Conservation (phyloP, 2,329 filamentous ascomycete species). For the Trichoderma polysporum region DNA sequence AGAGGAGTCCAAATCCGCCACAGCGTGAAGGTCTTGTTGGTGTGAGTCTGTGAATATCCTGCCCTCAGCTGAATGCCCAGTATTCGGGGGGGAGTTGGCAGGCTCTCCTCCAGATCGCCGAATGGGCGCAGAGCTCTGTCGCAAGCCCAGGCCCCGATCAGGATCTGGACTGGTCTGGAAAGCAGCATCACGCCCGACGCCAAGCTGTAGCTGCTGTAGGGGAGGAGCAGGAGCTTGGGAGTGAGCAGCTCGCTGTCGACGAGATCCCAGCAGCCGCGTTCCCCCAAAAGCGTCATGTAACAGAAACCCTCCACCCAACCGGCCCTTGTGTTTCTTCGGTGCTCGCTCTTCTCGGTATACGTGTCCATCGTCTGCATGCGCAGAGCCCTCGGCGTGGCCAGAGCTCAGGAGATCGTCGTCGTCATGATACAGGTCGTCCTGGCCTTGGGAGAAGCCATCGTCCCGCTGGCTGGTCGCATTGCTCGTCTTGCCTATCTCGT, state of each 20-base stretch:
- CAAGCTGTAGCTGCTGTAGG: background rate
- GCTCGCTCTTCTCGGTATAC: conserved; percentile 29
- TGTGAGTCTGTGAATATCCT: conserved; percentile 18
- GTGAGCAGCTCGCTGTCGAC: conserved; percentile 22
- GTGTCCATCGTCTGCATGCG: conserved; percentile 21
- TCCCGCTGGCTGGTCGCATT: conserved; percentile 33
- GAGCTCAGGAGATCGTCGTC: conserved; percentile 16
- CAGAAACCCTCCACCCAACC: conserved; percentile 52
- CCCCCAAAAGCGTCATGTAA: conserved; percentile 45
- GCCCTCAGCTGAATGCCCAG: background rate
- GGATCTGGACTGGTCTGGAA: conserved; percentile 2
- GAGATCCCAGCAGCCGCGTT: conserved; percentile 34
- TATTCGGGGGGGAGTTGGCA: background rate
- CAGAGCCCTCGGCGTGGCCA: background rate
- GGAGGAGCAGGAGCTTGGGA: background rate
- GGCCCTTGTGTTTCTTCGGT: conserved; percentile 41
- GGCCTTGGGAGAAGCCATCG: conserved; percentile 21
- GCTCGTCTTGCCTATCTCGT: conserved; percentile 49
- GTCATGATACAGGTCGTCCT: conserved; percentile 21
- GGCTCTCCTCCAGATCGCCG: conserved; percentile 5
- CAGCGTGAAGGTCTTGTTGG: conserved; percentile 25
- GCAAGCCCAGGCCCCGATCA: conserved; percentile 7
- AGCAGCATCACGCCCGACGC: conserved; percentile 9
- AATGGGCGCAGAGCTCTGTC: conserved; percentile 7
- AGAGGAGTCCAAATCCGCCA: conserved; percentile 71